A percentile compares a stretch with the other conserved stretches of the same genome.
phyloP scores from a whole-genome alignment of 176 grass and related monocot species.

The Zizania latifolia region DNA sequence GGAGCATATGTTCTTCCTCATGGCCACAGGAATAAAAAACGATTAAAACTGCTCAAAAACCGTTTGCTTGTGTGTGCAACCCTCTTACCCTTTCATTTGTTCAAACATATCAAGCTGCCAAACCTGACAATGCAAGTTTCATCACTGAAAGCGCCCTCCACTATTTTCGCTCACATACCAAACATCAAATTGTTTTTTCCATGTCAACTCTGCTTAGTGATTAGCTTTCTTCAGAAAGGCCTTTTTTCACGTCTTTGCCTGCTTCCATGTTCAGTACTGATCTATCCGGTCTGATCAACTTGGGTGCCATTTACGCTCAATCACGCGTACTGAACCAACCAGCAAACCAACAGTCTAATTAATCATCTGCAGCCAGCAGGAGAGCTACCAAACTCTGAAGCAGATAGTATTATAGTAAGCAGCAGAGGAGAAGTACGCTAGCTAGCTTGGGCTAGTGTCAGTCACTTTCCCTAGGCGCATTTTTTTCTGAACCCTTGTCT shows the following conservation, averaged over 20 bases:
- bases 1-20: too few relatives aligned
- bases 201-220: conserved; percentile 31
- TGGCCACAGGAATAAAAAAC: neutral
- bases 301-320: neutral
- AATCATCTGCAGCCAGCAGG: conserved; percentile 18
- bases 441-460: too few relatives aligned
- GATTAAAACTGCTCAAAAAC: conserved; percentile 11
- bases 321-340: conserved; percentile 17
- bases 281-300: conserved; percentile 12
- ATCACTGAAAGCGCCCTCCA: conserved; percentile 53
- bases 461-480: conserved; percentile 30
- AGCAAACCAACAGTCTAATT: neutral
- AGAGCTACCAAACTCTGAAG: conserved; percentile 31
- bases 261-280: neutral
- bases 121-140: conserved; percentile 45
- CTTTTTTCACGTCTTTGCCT: conserved; percentile 13
- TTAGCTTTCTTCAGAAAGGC: conserved; percentile 9
- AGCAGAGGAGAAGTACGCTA: too few relatives aligned
- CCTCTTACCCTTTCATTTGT: neutral
- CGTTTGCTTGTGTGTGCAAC: conserved; percentile 27
- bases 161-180: conserved; percentile 25
- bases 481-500: conserved; percentile 40
- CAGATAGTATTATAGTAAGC: neutral
- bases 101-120: conserved; percentile 68
- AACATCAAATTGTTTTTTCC: conserved; percentile 22